Percentiles rank a stretch among this genome's conserved stretches.
Evolutionary conservation across 345 rosid genomes (phyloP).

Genomic region (Euphorbia peplus): DNA sequence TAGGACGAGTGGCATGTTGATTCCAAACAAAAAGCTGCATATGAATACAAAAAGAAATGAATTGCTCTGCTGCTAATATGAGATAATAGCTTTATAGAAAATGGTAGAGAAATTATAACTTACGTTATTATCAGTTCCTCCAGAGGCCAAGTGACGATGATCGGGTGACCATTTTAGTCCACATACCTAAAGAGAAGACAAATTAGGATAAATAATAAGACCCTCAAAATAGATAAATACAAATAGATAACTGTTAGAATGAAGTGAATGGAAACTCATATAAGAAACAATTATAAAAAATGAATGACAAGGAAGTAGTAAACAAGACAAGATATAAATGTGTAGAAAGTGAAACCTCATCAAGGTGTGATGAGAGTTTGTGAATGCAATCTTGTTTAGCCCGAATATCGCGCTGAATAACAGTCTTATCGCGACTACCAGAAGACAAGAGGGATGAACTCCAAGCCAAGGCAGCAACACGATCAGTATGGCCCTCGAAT

Average conservation of each 20-base stretch:
- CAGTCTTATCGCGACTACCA: constrained; percentile 93
- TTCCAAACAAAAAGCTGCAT: constrained; percentile 98
- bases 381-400: constrained; percentile 73
- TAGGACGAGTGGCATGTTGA: constrained; percentile 89
- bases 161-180: constrained; percentile 98
- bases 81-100: background rate
- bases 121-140: constrained; percentile 96
- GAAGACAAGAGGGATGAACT: constrained; percentile 81
- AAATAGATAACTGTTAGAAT: too few relatives aligned
- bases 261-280: too few relatives aligned
- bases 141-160: constrained; percentile 95
- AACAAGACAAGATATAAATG: too few relatives aligned
- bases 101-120: constrained; percentile 15
- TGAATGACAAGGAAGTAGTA: constrained; percentile 4
- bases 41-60: too few relatives aligned
- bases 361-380: constrained; percentile 55
- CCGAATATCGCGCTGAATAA: constrained; percentile 85
- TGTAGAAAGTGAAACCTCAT: too few relatives aligned
- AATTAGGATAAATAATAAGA: constrained; percentile 4
- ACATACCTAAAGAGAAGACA: constrained; percentile 54
- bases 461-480: constrained; percentile 97
- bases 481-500: constrained; percentile 95
- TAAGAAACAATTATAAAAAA: background rate
- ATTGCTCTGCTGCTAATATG: too few relatives aligned
- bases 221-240: constrained; percentile 2